Base-by-base conservation (phyloP, 164 flowering plant species). In the Umbilicus rupestris region DNA sequence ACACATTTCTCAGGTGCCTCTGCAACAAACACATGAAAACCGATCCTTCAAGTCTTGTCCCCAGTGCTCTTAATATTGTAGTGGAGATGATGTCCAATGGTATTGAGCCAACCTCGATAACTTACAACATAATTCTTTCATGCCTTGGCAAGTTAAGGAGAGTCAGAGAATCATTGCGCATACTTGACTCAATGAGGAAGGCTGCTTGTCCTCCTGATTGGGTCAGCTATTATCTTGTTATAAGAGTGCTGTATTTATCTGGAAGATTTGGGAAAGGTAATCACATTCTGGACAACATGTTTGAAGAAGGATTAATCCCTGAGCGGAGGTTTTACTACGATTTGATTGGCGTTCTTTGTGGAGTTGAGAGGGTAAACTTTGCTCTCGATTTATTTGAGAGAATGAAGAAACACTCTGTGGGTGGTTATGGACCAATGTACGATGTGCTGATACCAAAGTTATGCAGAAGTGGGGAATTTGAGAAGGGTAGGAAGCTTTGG, bases 211-310 rank as follows among this genome's bases (percentile, higher is more conserved):
- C 74, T 42, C 89, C 87, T 1, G 89, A 90, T 72, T 88, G 90
- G 83, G 70, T 79, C 7, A 90, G 81, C 72, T 87, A 88, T 73
- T 88, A 81, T 80, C 87, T 88, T 68, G 87, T 90, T 42, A 80
- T 68, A 4, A 78, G 86, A 70, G 87, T 85, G 16, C 52, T 88
- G 75, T 88, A 78, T 75, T 70, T 88, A 72, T 77, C 79, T 5
- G 83, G 85, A 26, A 83, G 92, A 65, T 85, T 83, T 66, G 92
- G 87, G 12, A 88, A 74, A 72, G 97, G 94, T 26, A 86, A 84
- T 47, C 68, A 64, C 69, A 65, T 86, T 4, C 80, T 82, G 39
- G 89, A 85, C 73, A 72, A 82, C 73, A 88, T 90, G 94, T 71
- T 79, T 39, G 80, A 73, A 60, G 71, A 72, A 12, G 87, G 87